phyloP scores from a whole-genome alignment of 225 moss, liverwort and hornwort genomes.

The Rhytidiadelphus loreus region DNA sequence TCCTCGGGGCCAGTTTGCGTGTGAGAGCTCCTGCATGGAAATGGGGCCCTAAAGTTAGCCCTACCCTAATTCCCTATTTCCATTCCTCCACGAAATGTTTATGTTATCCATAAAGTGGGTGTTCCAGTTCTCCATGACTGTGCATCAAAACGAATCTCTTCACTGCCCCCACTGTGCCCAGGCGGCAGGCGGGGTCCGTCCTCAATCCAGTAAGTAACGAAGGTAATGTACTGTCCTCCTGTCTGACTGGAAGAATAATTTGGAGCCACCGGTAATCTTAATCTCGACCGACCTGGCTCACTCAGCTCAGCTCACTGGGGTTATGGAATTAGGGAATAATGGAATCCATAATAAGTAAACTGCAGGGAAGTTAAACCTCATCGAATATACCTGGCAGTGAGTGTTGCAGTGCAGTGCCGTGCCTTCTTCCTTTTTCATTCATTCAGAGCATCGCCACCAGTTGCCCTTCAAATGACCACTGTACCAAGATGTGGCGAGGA shows the following conservation, averaged over 20 bases:
- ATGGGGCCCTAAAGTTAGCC: neutral
- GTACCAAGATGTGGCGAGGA: too few relatives aligned
- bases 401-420: too few relatives aligned
- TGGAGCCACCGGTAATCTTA: neutral
- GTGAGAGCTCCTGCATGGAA: neutral
- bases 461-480: too few relatives aligned
- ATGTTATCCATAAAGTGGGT: neutral
- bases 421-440: neutral
- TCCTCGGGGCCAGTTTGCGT: neutral
- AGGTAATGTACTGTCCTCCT: neutral
- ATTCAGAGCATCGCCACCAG: too few relatives aligned
- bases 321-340: too few relatives aligned
- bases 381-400: neutral
- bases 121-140: neutral
- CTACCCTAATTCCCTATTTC: neutral
- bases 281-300: neutral
- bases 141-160: neutral
- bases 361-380: neutral
- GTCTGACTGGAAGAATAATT: slow-evolving; percentile 6
- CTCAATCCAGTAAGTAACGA: neutral
- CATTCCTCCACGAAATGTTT: too few relatives aligned
- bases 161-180: neutral
- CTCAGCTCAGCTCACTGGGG: too few relatives aligned
- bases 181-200: neutral
- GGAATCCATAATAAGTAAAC: neutral